A percentile compares a stretch with the other conserved stretches of the same genome.
Conservation (phyloP, 768 basidiomycete genomes). For the Leucocoprinus leucothites region DNA sequence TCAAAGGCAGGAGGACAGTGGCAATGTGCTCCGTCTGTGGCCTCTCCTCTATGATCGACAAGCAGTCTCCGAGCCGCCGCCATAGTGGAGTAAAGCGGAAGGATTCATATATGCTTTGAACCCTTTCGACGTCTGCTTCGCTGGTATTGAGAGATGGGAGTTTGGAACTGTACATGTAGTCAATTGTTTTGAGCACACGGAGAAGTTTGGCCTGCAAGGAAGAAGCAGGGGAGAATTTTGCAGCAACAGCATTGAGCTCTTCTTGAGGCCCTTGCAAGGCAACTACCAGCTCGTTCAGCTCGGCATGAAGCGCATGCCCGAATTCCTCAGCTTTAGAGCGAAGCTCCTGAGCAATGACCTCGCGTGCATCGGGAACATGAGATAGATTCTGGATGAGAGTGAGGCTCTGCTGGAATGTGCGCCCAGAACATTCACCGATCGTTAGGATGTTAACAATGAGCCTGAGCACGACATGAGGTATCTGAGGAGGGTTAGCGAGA, state of each 20-base stretch:
- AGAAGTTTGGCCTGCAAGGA: constrained; percentile 96
- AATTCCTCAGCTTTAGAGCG: constrained; percentile 84
- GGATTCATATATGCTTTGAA: constrained; percentile 84
- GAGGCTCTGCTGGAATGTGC: constrained; percentile 94
- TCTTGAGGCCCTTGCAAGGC: constrained; percentile 56
- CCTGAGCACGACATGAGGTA: constrained; percentile 81
- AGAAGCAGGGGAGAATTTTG: constrained; percentile 91
- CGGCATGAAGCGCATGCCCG: constrained; percentile 67
- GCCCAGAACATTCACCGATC: constrained; percentile 92
- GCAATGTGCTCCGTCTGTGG: constrained; percentile 84
- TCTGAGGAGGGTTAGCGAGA: constrained; percentile 73
- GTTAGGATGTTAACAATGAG: constrained; percentile 96
- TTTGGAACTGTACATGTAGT: constrained; percentile 87
- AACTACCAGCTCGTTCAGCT: constrained; percentile 72
- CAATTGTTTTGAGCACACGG: constrained; percentile 93
- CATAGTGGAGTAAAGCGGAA: constrained; percentile 90
- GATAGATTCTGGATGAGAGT: constrained; percentile 92
- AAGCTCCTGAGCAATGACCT: constrained; percentile 87
- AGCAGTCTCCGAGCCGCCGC: constrained; percentile 86
- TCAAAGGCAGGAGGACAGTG: constrained; percentile 88
- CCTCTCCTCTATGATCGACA: constrained; percentile 78
- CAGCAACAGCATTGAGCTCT: constrained; percentile 68
- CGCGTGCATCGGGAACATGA: constrained; percentile 81
- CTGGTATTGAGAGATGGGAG: constrained; percentile 27
- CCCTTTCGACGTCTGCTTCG: constrained; percentile 68